Conservation (phyloP, 805 yeast genomes). For the Spathaspora girioi region DNA sequence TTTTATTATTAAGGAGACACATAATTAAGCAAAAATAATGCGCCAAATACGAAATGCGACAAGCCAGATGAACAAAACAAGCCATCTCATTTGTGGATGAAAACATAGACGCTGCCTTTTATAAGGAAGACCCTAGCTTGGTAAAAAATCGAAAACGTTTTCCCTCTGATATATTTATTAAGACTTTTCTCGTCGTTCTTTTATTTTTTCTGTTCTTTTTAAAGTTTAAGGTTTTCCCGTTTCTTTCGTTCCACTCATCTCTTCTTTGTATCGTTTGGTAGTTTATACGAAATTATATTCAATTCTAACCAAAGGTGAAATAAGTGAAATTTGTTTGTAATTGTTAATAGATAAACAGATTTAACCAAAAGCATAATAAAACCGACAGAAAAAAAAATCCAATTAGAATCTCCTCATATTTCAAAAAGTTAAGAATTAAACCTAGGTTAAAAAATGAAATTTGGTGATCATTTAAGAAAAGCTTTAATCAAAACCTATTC, state of each 20-base stretch:
- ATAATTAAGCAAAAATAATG: background rate
- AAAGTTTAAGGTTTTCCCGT: background rate
- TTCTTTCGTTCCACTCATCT: background rate
- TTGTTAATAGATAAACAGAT: background rate
- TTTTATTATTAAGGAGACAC: too few species aligned
- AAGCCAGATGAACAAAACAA: background rate
- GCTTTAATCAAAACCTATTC: constrained; percentile 87
- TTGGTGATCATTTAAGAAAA: constrained; percentile 88
- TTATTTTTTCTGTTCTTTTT: background rate
- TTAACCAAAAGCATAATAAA: background rate
- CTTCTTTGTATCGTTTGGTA: background rate
- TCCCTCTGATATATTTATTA: background rate
- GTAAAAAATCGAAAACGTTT: background rate
- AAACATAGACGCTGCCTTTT: background rate
- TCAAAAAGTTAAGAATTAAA: too few species aligned
- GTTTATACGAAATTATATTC: background rate
- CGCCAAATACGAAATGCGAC: background rate
- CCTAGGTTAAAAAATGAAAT: constrained; percentile 59
- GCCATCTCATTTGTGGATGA: background rate
- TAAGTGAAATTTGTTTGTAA: background rate
- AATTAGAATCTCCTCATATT: background rate
- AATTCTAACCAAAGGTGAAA: background rate
- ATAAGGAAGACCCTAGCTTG: background rate
- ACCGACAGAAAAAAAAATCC: background rate
- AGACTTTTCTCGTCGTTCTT: background rate